phyloP scores from a whole-genome alignment of 805 yeast genomes.

The Candida peoriensis region DNA sequence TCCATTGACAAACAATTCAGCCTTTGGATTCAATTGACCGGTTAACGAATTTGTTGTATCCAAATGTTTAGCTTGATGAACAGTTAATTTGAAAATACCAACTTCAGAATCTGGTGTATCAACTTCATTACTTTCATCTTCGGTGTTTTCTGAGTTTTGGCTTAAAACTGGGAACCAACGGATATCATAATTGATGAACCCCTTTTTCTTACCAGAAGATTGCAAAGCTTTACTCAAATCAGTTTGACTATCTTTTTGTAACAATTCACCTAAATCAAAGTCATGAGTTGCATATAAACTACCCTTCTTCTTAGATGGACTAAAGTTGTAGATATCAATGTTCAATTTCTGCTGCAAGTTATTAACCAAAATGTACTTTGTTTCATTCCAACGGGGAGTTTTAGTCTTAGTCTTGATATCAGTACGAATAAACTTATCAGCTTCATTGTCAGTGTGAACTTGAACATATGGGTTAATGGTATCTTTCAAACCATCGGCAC shows the following conservation, averaged over 20 bases:
- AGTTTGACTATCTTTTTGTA: slow-evolving; percentile 44
- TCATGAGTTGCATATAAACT: slow-evolving; percentile 43
- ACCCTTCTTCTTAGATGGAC: slow-evolving; percentile 48
- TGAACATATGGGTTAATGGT: slow-evolving; percentile 57
- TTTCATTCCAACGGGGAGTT: slow-evolving; percentile 64
- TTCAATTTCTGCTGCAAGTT: slow-evolving; percentile 51
- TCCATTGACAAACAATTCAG: slow-evolving; percentile 57
- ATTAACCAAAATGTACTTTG: slow-evolving; percentile 54
- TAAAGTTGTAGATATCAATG: slow-evolving; percentile 51
- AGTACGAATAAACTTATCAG: slow-evolving; percentile 42
- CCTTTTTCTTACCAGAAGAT: slow-evolving; percentile 48
- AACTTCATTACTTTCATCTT: slow-evolving; percentile 26
- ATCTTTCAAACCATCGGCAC: slow-evolving; percentile 45
- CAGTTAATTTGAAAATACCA: slow-evolving; percentile 62
- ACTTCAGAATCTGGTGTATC: slow-evolving; percentile 53
- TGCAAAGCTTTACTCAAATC: slow-evolving; percentile 22
- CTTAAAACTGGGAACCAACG: slow-evolving; percentile 33
- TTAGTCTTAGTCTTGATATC: slow-evolving; percentile 51
- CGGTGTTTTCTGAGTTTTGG: slow-evolving; percentile 13
- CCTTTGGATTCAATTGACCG: slow-evolving; percentile 52
- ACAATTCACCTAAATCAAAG: slow-evolving; percentile 52
- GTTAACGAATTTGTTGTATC: slow-evolving; percentile 46
- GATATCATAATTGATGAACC: slow-evolving; percentile 52
- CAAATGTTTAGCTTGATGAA: slow-evolving; percentile 57
- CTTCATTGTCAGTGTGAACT: slow-evolving; percentile 38